Conservation (phyloP, 1,284 basidiomycete genomes). For the Naganishia liquefaciens region DNA sequence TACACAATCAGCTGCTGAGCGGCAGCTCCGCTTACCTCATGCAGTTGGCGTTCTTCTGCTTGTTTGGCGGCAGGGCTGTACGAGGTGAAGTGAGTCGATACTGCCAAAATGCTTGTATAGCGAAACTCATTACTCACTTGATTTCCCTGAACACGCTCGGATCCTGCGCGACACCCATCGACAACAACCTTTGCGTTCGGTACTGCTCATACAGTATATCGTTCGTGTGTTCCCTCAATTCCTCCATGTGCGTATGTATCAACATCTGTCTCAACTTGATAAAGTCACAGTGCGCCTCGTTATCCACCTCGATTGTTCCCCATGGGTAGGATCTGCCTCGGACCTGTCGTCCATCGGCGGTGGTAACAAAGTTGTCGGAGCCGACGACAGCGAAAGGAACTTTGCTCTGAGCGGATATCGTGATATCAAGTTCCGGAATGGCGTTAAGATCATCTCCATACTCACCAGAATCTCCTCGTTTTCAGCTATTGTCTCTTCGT, state of each 20-base stretch:
- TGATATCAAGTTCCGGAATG: not conserved
- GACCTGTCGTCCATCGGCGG: constrained; percentile 82
- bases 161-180: constrained; percentile 95
- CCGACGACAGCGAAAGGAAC: constrained; percentile 97
- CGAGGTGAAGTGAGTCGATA: constrained; percentile 22
- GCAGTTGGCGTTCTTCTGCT: constrained; percentile 89
- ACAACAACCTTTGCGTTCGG: constrained; percentile 87
- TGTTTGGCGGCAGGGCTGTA: constrained; percentile 85
- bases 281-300: constrained; percentile 97
- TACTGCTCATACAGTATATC: constrained; percentile 93
- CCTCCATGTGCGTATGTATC: constrained; percentile 96
- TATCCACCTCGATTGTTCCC: constrained; percentile 97
- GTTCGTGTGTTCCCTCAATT: constrained; percentile 91
- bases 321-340: constrained; percentile 92
- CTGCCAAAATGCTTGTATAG: not conserved
- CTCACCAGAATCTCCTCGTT: constrained; percentile 84
- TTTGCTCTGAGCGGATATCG: constrained; percentile 63
- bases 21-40: constrained; percentile 59
- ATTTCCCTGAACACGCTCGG: constrained; percentile 96
- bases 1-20: not conserved
- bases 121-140: constrained; percentile 67
- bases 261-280: constrained; percentile 98
- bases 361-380: constrained; percentile 75
- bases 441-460: constrained; percentile 13
- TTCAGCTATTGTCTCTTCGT: constrained; percentile 93